Evolutionary conservation across 441 rosid species (phyloP), one percentile per base, ranked within the genome.

Genomic region (Capsella rubella): DNA sequence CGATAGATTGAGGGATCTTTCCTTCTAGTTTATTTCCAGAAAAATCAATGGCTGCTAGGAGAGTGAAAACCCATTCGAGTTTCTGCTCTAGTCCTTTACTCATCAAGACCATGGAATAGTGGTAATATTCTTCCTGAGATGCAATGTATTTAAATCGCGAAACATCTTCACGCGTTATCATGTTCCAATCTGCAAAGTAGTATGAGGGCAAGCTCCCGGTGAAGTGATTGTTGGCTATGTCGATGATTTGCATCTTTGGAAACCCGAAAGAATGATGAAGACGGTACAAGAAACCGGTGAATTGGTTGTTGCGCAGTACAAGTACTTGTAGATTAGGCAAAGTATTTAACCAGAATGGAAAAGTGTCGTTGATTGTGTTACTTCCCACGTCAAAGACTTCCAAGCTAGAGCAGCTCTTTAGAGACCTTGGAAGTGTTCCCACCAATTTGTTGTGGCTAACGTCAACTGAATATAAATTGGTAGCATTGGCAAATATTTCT

Each of bases 31-130:
- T n/a, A 54, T 82, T 67, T 11, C 34, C 14, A 0, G 76, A 70
- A 7, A 73, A 52, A 78, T 81, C 82, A 13, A 72, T 32, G 8
- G 31, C 16, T 4, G 55, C 34, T 12, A 72, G 31, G 37, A 51
- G 6, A 1, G 8, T 42, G 10, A 31, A 54, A 60, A 51, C 14
- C 7, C 16, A 6, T 43, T 42, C 46, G 15, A 43, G 47, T 43
- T 43, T 1, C 7, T 13, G 13, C 15, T 43, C 47, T 43, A 43
- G 1, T 43, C 16, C 47, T 43, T 43, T 43, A 43, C 3, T 43
- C 16, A 43, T 42, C 46, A 42, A 13, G 15, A 42, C 46, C 46
- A 42, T 43, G 1, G 47, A 43, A 5, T 43, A 15, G 1, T 1
- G 8, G 15, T 43, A 43, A 43, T 43, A 43, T 3, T 7, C 0